Conservation (phyloP, 2,329 filamentous ascomycete genomes). For the Arthroderma uncinatum region DNA sequence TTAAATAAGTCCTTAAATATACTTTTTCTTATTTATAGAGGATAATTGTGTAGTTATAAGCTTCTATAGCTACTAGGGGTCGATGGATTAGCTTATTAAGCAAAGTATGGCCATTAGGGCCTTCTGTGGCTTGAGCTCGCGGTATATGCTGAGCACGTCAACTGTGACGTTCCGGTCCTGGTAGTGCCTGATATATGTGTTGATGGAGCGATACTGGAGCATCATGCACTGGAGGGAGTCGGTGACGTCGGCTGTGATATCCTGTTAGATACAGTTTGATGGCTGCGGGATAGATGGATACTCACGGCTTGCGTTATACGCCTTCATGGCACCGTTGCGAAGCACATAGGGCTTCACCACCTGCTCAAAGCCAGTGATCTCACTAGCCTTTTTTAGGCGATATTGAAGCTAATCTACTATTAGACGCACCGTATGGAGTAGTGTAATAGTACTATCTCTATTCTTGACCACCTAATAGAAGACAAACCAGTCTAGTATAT, state of each 20-base stretch:
- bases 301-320: too few relatives aligned
- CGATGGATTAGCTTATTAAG: conserved; percentile 8
- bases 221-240: conserved; percentile 18
- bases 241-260: conserved; percentile 6
- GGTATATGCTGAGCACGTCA: not conserved
- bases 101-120: conserved; percentile 7
- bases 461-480: conserved; percentile 18
- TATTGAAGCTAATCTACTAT: not conserved
- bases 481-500: conserved; percentile 12
- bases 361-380: too few relatives aligned
- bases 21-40: conserved; percentile 6
- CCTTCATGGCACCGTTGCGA: too few relatives aligned
- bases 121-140: conserved; percentile 3
- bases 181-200: conserved; percentile 1
- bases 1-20: not conserved
- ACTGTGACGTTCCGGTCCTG: not conserved
- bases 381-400: too few relatives aligned
- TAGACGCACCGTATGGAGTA: conserved; percentile 6
- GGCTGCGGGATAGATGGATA: too few relatives aligned
- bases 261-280: too few relatives aligned
- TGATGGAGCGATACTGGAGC: conserved; percentile 12
- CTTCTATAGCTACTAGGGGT: conserved; percentile 6
- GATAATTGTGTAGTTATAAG: conserved; percentile 7
- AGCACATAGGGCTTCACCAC: too few relatives aligned
- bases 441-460: conserved; percentile 14